Base-by-base conservation (phyloP, 1,284 basidiomycete species). In the Ustilago esculenta region DNA sequence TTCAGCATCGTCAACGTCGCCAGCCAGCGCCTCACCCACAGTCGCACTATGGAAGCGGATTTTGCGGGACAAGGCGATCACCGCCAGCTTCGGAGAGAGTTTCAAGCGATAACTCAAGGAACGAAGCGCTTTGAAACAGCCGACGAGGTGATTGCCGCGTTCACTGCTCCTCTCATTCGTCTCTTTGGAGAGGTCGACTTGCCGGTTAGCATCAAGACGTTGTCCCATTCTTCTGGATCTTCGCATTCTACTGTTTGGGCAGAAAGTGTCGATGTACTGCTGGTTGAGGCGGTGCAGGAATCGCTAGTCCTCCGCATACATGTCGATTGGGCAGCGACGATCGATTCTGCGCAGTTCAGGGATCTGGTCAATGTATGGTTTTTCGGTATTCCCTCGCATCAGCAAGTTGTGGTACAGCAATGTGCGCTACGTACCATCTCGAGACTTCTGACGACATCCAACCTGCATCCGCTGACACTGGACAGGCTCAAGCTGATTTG, bases 211-310 rank as follows among this genome's bases (percentile, higher is more conserved):
- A 30, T 58, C 14, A 34, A n/a, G 20, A 3, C 37, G 7, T 10
- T 11, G 6, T 5, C 15, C n/a, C 14, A 8, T 10, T 34, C 44
- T 1, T 37, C 23, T 7, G 4, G 34, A 6, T 53, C 39, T 27
- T 43, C 52, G 10, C n/a, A 40, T 4, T 41, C 35, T 4, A 14
- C 43, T 3, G 3, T 8, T 7, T 12, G 4, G 18, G 14, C 1
- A 9, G 36, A 10, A 3, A 14, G 20, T 1, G 35, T 54, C 0
- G 55, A 60, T 21, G 32, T 51, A 0, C 32, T 58, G 11, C 50
- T 60, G 2, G 43, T 60, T 17, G 60, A 64, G 33, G 29, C 49
- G 0, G 24, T 44, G 0, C 67, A 70, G 29, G 42, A 34, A n/a
- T 54, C 67, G 3, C 48, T 70, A 0, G 49, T 70, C 0, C 2